Evolutionary conservation across 1,284 basidiomycete species (phyloP), one percentile per base, ranked within the genome.

Genomic region (Pterula multifida): DNA sequence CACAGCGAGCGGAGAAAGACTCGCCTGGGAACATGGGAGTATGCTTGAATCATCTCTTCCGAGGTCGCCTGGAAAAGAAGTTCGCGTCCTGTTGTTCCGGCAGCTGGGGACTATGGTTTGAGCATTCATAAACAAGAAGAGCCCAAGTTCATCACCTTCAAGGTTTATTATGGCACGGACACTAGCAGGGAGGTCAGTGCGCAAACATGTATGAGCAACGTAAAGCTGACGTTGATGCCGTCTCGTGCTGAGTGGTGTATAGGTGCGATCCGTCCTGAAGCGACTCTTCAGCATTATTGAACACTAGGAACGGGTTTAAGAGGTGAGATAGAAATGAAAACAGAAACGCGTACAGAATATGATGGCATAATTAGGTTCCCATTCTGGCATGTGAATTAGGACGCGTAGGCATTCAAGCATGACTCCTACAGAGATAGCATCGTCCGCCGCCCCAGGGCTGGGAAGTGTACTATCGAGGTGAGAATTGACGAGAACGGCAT

Each of bases 11-110:
- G 26, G 13, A 39, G 49, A 54, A 2, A n/a, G 49, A 50, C 59
- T 28, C 54, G 80, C 81, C 83, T 71, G 2, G 93, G 92, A 0
- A 90, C 89, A 56, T 84, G 76, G 0, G 85, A 78, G 61, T 95
- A 97, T 0, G 91, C 93, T 53, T 87, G 75, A 17, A 98, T 89
- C 91, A 98, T 96, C 62, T 93, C 81, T 55, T 87, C 79, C 12
- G 88, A 92, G 0, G 91, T 97, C 0, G 95, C 95, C 69, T 98
- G 95, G 73, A 98, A 98, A 12, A 98, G 75, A 4, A 98, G 71
- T 59, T 94, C 91, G 21, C 83, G 86, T 0, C 95, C 94, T 3
- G 79, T 85, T 0, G 85, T 84, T 0, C 95, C 95, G 36, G 91
- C 93, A 42, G 92, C 90, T 81, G 56, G 35, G 4, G 23, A n/a